phyloP scores from a whole-genome alignment of 1,139 yeast genomes.

The Tardiomyces digboiensis region DNA sequence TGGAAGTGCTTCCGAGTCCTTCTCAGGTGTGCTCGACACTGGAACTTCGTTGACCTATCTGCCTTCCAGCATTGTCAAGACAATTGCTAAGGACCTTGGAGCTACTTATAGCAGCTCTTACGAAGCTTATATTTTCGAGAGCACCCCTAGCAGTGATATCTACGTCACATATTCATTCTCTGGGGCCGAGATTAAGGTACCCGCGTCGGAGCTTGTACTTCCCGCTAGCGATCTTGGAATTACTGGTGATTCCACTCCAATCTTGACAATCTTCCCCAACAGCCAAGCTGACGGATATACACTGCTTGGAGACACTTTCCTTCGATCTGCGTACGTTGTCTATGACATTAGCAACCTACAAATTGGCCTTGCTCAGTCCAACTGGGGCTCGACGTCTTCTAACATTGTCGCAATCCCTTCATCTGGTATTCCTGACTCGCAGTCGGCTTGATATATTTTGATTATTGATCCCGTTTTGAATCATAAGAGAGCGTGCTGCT shows the following conservation, averaged over 20 bases:
- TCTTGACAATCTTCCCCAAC: constrained; percentile 9
- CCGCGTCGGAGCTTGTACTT: constrained; percentile 29
- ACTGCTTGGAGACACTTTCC: constrained; percentile 65
- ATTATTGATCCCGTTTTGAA: too few species aligned
- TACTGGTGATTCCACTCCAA: background rate
- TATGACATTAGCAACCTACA: constrained; percentile 57
- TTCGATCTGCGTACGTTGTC: constrained; percentile 65
- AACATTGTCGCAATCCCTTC: constrained; percentile 14
- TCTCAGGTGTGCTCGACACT: constrained; percentile 23
- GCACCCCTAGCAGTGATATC: background rate
- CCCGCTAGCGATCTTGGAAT: constrained; percentile 18
- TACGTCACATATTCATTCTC: constrained; percentile 30
- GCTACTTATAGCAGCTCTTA: background rate
- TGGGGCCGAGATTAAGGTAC: constrained; percentile 33
- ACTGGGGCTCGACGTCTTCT: constrained; percentile 12
- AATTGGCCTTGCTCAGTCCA: constrained; percentile 56
- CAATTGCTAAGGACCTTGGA: background rate
- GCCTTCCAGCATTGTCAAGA: constrained; percentile 8
- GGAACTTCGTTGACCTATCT: constrained; percentile 29
- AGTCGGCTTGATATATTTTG: too few species aligned
- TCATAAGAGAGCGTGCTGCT: too few species aligned
- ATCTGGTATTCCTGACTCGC: constrained; percentile 19
- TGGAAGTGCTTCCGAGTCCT: background rate
- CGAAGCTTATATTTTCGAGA: background rate
- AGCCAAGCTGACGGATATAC: constrained; percentile 5